phyloP scores from a whole-genome alignment of 768 basidiomycete species.

The Amanita inopinata region DNA sequence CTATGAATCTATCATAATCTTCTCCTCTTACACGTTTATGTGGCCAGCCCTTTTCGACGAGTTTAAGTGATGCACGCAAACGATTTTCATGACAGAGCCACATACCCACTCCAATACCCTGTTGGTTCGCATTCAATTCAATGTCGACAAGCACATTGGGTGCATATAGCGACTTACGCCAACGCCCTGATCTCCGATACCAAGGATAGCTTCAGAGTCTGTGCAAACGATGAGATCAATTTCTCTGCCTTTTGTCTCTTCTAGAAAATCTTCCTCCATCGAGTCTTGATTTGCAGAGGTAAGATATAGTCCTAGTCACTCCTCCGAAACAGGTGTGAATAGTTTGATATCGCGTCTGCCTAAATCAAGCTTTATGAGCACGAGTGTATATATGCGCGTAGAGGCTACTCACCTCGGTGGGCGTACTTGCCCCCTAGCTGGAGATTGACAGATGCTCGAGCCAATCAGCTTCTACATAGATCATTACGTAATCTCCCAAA shows the following conservation, averaged over 20 bases:
- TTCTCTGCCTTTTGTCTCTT: conserved; percentile 47
- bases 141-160: background rate
- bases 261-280: conserved; percentile 73
- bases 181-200: conserved; percentile 60
- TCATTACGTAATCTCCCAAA: too few relatives aligned
- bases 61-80: too few relatives aligned
- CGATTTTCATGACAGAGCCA: conserved; percentile 3
- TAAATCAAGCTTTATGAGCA: too few relatives aligned
- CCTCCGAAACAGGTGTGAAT: conserved; percentile 75
- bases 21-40: conserved; percentile 61
- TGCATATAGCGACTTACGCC: conserved; percentile 29
- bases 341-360: conserved; percentile 76
- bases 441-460: too few relatives aligned
- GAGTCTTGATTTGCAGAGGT: conserved; percentile 47
- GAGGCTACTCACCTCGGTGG: conserved; percentile 47
- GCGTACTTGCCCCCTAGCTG: too few relatives aligned
- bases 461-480: too few relatives aligned
- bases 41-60: conserved; percentile 72
- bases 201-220: conserved; percentile 80
- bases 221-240: conserved; percentile 78
- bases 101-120: conserved; percentile 48
- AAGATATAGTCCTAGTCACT: conserved; percentile 72
- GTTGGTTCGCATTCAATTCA: background rate
- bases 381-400: conserved; percentile 1
- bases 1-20: conserved; percentile 69